These are phyloP conservation scores for Puccinia coronata DNA, from an alignment of 1,284 basidiomycete genomes.

Conservation along the genomic window DNA sequence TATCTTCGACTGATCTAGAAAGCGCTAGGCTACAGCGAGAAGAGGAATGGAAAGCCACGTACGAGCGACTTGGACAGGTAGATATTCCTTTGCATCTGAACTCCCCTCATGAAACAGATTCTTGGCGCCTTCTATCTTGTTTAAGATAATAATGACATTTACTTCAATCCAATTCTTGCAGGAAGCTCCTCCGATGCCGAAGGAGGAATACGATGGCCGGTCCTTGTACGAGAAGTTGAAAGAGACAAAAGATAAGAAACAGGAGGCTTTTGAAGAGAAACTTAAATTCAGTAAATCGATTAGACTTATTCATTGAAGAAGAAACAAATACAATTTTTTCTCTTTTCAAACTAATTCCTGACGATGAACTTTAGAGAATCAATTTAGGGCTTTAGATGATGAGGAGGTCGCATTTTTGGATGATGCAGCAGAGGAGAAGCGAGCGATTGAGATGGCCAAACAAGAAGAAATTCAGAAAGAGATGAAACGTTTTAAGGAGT, in stretches of 20 bases:
- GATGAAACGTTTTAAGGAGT: conserved; percentile 45
- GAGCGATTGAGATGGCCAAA: conserved; percentile 32
- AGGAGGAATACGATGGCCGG: conserved; percentile 47
- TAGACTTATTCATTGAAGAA: background rate
- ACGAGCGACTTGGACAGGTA: conserved; percentile 42
- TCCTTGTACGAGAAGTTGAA: conserved; percentile 49
- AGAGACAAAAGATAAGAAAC: conserved; percentile 47
- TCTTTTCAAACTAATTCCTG: background rate
- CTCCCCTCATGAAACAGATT: background rate
- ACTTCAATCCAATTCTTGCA: background rate
- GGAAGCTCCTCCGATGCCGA: conserved; percentile 48
- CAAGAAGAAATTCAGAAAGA: conserved; percentile 36
- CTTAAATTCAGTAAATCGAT: conserved; percentile 41
- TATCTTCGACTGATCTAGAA: conserved; percentile 45
- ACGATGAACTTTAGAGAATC: conserved; percentile 35
- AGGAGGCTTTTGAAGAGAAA: conserved; percentile 49
- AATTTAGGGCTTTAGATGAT: conserved; percentile 49
- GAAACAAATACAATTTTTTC: background rate
- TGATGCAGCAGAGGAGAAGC: conserved; percentile 44
- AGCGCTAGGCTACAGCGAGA: conserved; percentile 28
- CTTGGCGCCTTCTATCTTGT: background rate
- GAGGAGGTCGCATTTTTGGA: conserved; percentile 48
- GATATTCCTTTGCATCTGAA: background rate
- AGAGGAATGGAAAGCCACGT: conserved; percentile 50
- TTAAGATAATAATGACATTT: background rate